Evolutionary conservation across 176 grass and related monocot species (phyloP), one percentile per base, ranked within the genome.

Genomic region (Raddia distichophylla): DNA sequence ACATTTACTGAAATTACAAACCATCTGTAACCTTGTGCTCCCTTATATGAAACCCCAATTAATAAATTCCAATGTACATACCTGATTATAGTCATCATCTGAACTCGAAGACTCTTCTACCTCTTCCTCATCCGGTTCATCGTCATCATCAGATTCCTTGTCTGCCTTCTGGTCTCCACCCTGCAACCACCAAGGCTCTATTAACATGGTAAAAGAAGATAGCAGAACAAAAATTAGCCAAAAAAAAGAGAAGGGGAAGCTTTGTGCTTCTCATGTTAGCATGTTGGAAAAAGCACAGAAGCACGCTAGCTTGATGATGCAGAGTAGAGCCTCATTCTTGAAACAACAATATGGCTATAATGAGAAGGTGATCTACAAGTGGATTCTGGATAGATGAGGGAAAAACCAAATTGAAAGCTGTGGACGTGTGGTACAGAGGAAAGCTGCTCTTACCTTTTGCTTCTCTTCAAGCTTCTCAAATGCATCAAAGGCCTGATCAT

Each of bases 381-480:
- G 1, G 40, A 74, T 15, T 55, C 11, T 54, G 43, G 60, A 45
- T 55, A 63, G 2, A 40, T 40, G 7, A 18, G 18, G 18, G 17
- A 56, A 46, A 80, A 42, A 57, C 55, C 6, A 75, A 75, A 53
- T 44, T 84, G 7, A 62, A 69, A 75, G 49, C 2, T 27, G 10
- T n/a, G n/a, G n/a, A n/a, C n/a, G n/a, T n/a, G n/a, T 19, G 48
- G 60, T 0, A 63, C 10, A 18, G 76, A 44, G 43, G 43, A 20
- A 10, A 57, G 45, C 60, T 33, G 65, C 2, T 60, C 71, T 77
- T 89, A 49, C 87, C 82, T 85, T 85, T 6, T 85, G 64, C 9
- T 55, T 64, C 18, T 75, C 52, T 89, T 89, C 87, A 55, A 89
- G 81, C 70, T 89, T 89, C 64, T 85, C 87, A 16, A 85, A 85